A percentile compares a stretch with the other conserved stretches of the same genome.
Evolutionary conservation across 768 basidiomycete species (phyloP).

Genomic region (Podaxis pistillaris): DNA sequence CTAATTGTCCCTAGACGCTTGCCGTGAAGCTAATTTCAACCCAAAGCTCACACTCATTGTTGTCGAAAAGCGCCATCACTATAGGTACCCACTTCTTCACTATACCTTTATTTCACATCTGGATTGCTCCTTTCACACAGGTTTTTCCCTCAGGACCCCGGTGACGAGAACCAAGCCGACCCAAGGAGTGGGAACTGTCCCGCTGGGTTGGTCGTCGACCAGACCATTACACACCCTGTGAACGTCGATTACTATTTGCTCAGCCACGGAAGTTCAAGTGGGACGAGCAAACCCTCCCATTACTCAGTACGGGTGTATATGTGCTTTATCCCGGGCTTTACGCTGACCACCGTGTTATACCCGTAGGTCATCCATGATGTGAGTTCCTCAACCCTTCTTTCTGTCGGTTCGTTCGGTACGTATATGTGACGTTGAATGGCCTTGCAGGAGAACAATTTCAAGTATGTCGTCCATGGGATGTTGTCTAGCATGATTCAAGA

Average conservation of each 20-base stretch:
- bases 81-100: constrained; percentile 29
- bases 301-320: constrained; percentile 37
- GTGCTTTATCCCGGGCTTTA: neutral
- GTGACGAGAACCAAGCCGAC: constrained; percentile 43
- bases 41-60: constrained; percentile 77
- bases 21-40: constrained; percentile 46
- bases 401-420: neutral
- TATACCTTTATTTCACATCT: no score
- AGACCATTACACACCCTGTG: constrained; percentile 64
- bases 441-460: constrained; percentile 52
- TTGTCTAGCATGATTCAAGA: neutral
- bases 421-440: neutral
- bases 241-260: constrained; percentile 80
- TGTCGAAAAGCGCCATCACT: constrained; percentile 76
- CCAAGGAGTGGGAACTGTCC: constrained; percentile 64
- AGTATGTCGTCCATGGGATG: constrained; percentile 32
- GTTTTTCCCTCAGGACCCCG: constrained; percentile 27
- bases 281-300: constrained; percentile 62
- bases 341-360: neutral
- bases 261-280: constrained; percentile 74
- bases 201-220: constrained; percentile 79
- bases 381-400: constrained; percentile 17
- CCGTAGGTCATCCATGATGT: constrained; percentile 43
- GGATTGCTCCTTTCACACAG: constrained; percentile 18
- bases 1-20: constrained; percentile 49